phyloP scores from a whole-genome alignment of 2,329 filamentous ascomycete species.

The Phialophora chinensis region DNA sequence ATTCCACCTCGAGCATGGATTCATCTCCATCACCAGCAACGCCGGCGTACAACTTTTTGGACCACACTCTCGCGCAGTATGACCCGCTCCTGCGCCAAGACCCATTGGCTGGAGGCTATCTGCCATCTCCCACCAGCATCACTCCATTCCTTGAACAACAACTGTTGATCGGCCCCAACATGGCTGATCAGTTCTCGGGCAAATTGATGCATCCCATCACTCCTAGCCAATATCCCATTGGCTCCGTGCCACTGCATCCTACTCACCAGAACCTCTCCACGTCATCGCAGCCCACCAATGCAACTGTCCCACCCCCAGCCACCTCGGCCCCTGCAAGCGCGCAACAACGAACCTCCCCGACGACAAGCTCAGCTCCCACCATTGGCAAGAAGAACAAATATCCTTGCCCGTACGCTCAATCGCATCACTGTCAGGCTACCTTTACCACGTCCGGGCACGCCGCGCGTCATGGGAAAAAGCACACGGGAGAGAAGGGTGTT shows the following conservation, averaged over 20 bases:
- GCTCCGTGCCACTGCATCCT: constrained; percentile 26
- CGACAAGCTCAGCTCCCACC: constrained; percentile 21
- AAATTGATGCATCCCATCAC: constrained; percentile 25
- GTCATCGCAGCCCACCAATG: constrained; percentile 19
- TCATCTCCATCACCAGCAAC: constrained; percentile 40
- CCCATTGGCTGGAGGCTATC: constrained; percentile 28
- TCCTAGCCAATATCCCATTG: constrained; percentile 30
- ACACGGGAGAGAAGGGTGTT: constrained; percentile 72
- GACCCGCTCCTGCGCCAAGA: constrained; percentile 39
- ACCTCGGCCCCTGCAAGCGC: constrained; percentile 17
- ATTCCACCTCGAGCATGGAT: constrained; percentile 40
- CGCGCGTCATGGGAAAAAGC: constrained; percentile 71
- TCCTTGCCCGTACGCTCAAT: constrained; percentile 66
- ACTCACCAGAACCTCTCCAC: constrained; percentile 25
- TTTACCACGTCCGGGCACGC: constrained; percentile 72
- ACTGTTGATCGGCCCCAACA: constrained; percentile 33
- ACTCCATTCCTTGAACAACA: constrained; percentile 40
- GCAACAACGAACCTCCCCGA: constrained; percentile 27
- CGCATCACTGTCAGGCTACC: constrained; percentile 64
- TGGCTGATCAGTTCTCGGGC: constrained; percentile 30
- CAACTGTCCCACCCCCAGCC: constrained; percentile 21
- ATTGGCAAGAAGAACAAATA: constrained; percentile 65
- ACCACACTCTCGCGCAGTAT: constrained; percentile 35
- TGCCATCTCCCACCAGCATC: constrained; percentile 39
- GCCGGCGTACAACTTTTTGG: constrained; percentile 37